A percentile compares a stretch with the other conserved stretches of the same genome.
These are phyloP conservation scores for Liriodendron chinense DNA, from an alignment of 164 flowering plant genomes.

Conservation along the genomic window DNA sequence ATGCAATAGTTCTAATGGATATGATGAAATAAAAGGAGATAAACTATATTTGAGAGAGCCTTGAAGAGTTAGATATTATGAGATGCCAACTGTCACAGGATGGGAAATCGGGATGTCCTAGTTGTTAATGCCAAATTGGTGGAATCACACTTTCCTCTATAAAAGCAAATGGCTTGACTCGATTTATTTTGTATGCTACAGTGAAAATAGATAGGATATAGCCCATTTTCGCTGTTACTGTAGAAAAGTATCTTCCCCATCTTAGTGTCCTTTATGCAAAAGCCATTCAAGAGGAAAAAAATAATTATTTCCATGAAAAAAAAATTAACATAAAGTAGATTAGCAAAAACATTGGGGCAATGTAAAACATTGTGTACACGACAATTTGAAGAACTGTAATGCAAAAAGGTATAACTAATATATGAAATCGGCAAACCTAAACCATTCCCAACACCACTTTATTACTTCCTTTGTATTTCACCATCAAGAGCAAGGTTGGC, in stretches of 20 bases:
- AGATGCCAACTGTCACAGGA: too few relatives aligned
- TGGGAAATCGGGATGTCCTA: too few relatives aligned
- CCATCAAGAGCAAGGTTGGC: background rate
- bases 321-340: background rate
- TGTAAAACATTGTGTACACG: background rate
- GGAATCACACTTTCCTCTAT: background rate
- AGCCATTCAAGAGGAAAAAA: background rate
- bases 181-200: background rate
- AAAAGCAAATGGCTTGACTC: background rate
- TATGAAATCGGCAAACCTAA: conserved; percentile 1
- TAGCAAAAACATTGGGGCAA: background rate
- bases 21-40: too few relatives aligned
- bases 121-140: background rate
- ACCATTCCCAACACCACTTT: conserved; percentile 5
- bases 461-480: background rate
- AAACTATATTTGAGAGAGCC: too few relatives aligned
- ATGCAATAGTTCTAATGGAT: too few relatives aligned
- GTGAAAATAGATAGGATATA: background rate
- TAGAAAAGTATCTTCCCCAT: background rate
- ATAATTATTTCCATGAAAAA: background rate
- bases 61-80: too few relatives aligned
- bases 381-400: background rate
- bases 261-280: background rate
- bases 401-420: background rate
- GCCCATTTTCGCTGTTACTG: background rate